These are phyloP conservation scores for Hypoxylon rickii DNA, from an alignment of 495 filamentous ascomycete species.

Conservation along the genomic window DNA sequence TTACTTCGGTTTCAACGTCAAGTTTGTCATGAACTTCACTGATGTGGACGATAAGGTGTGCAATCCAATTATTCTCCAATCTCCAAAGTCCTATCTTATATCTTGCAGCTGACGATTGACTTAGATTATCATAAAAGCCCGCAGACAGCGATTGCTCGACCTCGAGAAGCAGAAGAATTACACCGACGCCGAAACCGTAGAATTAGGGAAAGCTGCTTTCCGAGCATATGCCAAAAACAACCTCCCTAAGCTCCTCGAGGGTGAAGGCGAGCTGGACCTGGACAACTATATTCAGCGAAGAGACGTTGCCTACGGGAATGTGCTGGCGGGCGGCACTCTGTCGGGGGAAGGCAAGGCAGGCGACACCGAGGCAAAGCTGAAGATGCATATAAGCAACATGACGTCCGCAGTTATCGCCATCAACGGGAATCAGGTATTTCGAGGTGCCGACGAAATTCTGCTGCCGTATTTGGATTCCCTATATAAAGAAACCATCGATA, in stretches of 20 bases:
- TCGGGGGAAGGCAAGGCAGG: conserved; percentile 62
- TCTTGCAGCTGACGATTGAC: conserved; percentile 55
- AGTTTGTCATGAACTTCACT: conserved; percentile 96
- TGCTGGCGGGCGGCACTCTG: conserved; percentile 66
- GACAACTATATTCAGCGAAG: conserved; percentile 60
- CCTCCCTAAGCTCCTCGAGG: conserved; percentile 62
- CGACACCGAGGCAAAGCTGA: conserved; percentile 82
- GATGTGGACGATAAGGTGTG: conserved; percentile 86
- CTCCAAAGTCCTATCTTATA: neutral
- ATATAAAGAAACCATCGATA: conserved; percentile 74
- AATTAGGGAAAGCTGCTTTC: conserved; percentile 70
- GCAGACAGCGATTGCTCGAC: conserved; percentile 77
- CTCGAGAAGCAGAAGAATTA: conserved; percentile 52
- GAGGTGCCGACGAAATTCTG: conserved; percentile 67
- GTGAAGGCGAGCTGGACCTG: conserved; percentile 47
- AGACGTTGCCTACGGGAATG: conserved; percentile 64
- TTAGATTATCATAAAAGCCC: conserved; percentile 81
- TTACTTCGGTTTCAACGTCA: conserved; percentile 84
- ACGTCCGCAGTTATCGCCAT: conserved; percentile 64
- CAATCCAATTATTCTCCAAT: neutral
- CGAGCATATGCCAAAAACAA: conserved; percentile 75
- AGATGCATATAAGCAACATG: conserved; percentile 89
- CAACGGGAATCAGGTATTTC: conserved; percentile 46
- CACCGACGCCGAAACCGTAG: conserved; percentile 47
- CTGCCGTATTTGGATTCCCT: conserved; percentile 83